A percentile compares a stretch with the other conserved stretches of the same genome.
These are phyloP conservation scores for Arthromyces matolae DNA, from an alignment of 768 basidiomycete genomes.

Conservation along the genomic window DNA sequence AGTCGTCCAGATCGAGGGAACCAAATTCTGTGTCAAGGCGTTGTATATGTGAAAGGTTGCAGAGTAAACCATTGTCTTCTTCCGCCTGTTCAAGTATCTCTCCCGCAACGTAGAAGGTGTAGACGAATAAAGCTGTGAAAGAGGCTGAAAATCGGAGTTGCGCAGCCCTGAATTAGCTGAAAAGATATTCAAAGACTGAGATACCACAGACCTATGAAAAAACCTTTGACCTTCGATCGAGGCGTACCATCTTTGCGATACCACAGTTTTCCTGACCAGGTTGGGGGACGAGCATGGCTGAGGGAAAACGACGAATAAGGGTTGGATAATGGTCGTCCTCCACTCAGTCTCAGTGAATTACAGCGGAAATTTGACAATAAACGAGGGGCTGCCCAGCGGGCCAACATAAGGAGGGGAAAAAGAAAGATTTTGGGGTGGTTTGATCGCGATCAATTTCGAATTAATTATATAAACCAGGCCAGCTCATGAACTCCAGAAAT, in stretches of 20 bases:
- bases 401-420: constrained; percentile 23
- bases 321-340: constrained; percentile 6
- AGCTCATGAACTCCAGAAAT: too few species aligned
- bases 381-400: constrained; percentile 26
- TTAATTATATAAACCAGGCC: too few species aligned
- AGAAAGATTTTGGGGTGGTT: too few species aligned
- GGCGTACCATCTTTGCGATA: constrained; percentile 34
- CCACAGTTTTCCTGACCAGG: constrained; percentile 26
- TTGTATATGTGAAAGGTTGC: constrained; percentile 26
- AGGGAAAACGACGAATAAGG: too few species aligned
- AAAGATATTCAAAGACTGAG: constrained; percentile 9
- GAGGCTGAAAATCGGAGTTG: too few species aligned
- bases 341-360: constrained; percentile 12
- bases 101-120: background rate
- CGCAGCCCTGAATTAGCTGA: too few species aligned
- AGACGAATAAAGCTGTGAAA: background rate
- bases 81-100: background rate
- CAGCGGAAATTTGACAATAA: constrained; percentile 19
- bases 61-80: background rate
- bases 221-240: constrained; percentile 32
- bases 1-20: constrained; percentile 23
- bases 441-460: too few species aligned
- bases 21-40: constrained; percentile 25
- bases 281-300: constrained; percentile 18
- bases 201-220: constrained; percentile 32